A percentile compares a stretch with the other conserved stretches of the same genome.
Conservation (phyloP, 2,329 filamentous ascomycete genomes). For the Alternaria sp. region DNA sequence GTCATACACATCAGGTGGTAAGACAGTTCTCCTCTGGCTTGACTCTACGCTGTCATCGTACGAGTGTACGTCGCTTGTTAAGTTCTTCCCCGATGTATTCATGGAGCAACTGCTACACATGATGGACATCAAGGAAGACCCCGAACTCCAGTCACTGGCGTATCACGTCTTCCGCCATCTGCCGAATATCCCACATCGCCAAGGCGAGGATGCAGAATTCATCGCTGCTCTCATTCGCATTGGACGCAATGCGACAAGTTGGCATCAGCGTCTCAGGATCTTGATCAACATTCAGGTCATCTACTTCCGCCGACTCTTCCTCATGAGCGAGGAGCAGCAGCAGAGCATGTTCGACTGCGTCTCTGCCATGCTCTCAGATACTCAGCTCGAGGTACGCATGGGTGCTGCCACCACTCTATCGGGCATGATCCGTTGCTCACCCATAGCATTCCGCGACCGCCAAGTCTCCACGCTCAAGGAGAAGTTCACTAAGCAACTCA, state of each 20-base stretch:
- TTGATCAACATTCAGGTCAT: constrained; percentile 99
- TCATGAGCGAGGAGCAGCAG: constrained; percentile 78
- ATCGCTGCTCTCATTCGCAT: constrained; percentile 88
- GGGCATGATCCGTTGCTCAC: constrained; percentile 98
- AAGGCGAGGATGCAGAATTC: constrained; percentile 84
- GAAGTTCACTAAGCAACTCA: constrained; percentile 81
- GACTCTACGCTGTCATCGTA: constrained; percentile 90
- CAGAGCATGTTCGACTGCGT: constrained; percentile 87
- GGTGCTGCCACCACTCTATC: constrained; percentile 92
- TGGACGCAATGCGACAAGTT: constrained; percentile 82
- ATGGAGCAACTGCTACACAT: constrained; percentile 96
- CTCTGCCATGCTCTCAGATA: constrained; percentile 92
- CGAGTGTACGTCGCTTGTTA: constrained; percentile 88
- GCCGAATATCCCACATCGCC: constrained; percentile 91
- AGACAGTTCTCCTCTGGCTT: constrained; percentile 95
- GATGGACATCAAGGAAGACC: constrained; percentile 99
- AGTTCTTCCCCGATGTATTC: constrained; percentile 89
- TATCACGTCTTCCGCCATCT: constrained; percentile 98
- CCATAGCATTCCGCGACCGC: constrained; percentile 77
- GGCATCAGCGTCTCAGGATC: constrained; percentile 94
- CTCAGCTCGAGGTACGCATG: constrained; percentile 91
- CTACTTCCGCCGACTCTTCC: constrained; percentile 95
- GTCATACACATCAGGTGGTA: constrained; percentile 93
- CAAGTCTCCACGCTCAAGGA: constrained; percentile 79
- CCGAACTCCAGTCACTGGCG: constrained; percentile 90